Evolutionary conservation across 768 basidiomycete species (phyloP).

Genomic region (Gautieria morchelliformis): DNA sequence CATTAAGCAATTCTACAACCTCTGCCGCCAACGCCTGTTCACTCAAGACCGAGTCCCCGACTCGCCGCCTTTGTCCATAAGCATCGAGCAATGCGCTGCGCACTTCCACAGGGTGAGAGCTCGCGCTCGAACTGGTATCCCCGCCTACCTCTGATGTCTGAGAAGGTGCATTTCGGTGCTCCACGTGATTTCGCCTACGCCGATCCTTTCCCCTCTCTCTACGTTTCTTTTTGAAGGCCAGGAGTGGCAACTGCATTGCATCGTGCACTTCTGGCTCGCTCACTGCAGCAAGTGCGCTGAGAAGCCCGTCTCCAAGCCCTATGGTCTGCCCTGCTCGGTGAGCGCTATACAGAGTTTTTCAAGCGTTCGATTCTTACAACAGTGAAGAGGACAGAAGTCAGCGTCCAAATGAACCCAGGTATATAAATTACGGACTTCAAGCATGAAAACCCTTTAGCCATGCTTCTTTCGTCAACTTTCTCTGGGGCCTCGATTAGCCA

Average conservation of each 20-base stretch:
- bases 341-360: slow-evolving; percentile 39
- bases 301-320: slow-evolving; percentile 4
- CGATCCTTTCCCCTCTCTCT: background rate
- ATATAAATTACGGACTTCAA: slow-evolving; percentile 28
- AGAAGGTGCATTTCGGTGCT: background rate
- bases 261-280: slow-evolving; percentile 1
- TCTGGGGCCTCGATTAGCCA: slow-evolving; percentile 67
- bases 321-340: slow-evolving; percentile 37
- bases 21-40: background rate
- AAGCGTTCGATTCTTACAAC: slow-evolving; percentile 40
- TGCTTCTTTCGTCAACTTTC: slow-evolving; percentile 53
- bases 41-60: background rate
- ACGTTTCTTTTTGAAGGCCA: background rate
- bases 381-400: background rate
- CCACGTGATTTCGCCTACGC: background rate
- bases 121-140: background rate
- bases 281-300: slow-evolving; percentile 1
- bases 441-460: slow-evolving; percentile 52
- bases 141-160: background rate
- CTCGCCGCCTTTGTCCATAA: background rate
- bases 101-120: background rate
- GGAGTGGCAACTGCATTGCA: background rate
- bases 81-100: slow-evolving; percentile 2
- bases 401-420: background rate
- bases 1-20: slow-evolving; percentile 6